Percentiles rank a stretch among this genome's conserved stretches.
Conservation (phyloP, 2,329 filamentous ascomycete genomes). For the Exophiala sp. region DNA sequence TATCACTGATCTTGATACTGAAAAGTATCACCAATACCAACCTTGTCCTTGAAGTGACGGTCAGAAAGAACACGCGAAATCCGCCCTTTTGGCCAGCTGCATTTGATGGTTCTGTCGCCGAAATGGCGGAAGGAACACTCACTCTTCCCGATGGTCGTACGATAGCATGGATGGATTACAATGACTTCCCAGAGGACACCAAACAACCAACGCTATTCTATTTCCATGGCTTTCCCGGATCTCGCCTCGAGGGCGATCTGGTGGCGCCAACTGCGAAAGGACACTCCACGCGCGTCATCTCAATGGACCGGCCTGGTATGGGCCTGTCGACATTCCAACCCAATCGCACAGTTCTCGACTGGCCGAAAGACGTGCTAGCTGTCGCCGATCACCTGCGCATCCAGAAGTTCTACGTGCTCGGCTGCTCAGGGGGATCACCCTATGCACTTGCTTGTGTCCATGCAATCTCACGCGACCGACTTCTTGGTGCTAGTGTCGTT, state of each 20-base stretch:
- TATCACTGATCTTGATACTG: too few species aligned
- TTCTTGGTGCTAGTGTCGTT: background rate
- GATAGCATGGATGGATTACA: conserved; percentile 45
- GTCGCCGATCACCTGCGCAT: conserved; percentile 42
- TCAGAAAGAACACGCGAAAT: too few species aligned
- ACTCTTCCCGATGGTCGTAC: conserved; percentile 36
- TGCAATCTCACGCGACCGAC: background rate
- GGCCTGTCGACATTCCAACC: conserved; percentile 41
- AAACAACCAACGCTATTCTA: conserved; percentile 37
- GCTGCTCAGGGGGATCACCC: conserved; percentile 17
- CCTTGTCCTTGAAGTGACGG: too few species aligned
- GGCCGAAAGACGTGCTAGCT: conserved; percentile 41
- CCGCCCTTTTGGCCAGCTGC: too few species aligned
- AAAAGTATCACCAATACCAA: too few species aligned
- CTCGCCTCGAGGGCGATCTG: conserved; percentile 40
- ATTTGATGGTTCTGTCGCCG: background rate
- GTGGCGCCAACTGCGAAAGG: conserved; percentile 35
- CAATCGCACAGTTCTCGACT: conserved; percentile 39
- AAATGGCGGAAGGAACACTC: background rate
- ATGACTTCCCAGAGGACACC: conserved; percentile 25
- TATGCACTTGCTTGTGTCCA: background rate
- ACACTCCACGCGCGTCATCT: conserved; percentile 39
- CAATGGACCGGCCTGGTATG: conserved; percentile 43
- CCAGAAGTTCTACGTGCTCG: conserved; percentile 43
- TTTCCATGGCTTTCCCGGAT: conserved; percentile 44